A percentile compares a stretch with the other conserved stretches of the same genome.
Evolutionary conservation across 1,139 yeast species (phyloP).

Genomic region (Arxiozyma heterogenica): DNA sequence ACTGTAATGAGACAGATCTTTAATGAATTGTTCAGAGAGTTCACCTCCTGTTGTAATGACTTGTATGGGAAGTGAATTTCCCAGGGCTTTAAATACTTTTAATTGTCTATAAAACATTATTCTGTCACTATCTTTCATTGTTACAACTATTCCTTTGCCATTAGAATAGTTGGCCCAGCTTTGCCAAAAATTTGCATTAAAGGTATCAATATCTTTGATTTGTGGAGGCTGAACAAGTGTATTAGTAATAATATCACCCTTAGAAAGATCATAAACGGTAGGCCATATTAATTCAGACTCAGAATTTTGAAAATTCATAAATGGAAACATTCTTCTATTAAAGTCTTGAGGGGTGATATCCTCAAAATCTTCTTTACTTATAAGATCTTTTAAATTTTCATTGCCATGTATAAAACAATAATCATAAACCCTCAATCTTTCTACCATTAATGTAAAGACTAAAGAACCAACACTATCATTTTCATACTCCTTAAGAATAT

Average conservation of each 20-base stretch:
- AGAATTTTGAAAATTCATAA: conserved; percentile 4
- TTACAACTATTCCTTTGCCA: conserved; percentile 44
- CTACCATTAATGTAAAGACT: conserved; percentile 9
- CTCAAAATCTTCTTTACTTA: not conserved
- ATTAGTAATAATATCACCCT: not conserved
- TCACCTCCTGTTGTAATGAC: conserved; percentile 39
- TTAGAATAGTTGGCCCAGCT: conserved; percentile 31
- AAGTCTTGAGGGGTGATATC: conserved; percentile 1
- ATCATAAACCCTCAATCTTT: conserved; percentile 7
- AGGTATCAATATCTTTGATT: conserved; percentile 5
- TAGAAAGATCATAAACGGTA: not conserved
- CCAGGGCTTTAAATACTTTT: conserved; percentile 39
- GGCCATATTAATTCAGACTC: conserved; percentile 7
- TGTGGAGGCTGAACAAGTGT: conserved; percentile 1
- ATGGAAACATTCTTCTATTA: conserved; percentile 8
- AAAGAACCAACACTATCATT: conserved; percentile 12
- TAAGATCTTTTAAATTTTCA: conserved; percentile 12
- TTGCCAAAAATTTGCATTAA: conserved; percentile 24
- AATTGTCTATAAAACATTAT: conserved; percentile 40
- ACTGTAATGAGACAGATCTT: conserved; percentile 8
- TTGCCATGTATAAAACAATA: conserved; percentile 12
- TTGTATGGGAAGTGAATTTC: conserved; percentile 46
- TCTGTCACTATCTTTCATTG: conserved; percentile 39
- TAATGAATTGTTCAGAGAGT: conserved; percentile 14
- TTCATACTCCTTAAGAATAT: conserved; percentile 6